A percentile compares a stretch with the other conserved stretches of the same genome.
Conservation (phyloP, 148 eudicot genomes). For the Polygonum maritimum region DNA sequence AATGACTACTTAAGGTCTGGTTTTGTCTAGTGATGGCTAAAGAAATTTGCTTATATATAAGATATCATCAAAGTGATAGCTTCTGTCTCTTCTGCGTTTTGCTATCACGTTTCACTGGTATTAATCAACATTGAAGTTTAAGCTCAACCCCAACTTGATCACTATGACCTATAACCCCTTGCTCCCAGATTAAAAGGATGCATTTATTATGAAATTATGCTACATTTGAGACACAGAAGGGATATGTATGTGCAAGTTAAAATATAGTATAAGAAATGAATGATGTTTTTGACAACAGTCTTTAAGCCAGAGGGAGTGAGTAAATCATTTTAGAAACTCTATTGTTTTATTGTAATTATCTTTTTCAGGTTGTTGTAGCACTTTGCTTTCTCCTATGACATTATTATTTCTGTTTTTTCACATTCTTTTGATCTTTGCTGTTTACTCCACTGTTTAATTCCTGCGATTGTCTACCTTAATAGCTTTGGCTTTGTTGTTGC, state of each 20-base stretch:
- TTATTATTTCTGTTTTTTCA: neutral
- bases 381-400: neutral
- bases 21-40: neutral
- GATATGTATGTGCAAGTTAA: neutral
- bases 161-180: neutral
- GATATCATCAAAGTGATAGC: neutral
- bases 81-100: neutral
- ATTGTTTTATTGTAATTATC: neutral
- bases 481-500: neutral
- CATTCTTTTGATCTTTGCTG: neutral
- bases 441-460: neutral
- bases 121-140: neutral
- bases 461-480: neutral
- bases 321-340: neutral
- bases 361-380: neutral
- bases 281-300: neutral
- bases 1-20: neutral
- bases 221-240: neutral
- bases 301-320: neutral
- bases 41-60: neutral
- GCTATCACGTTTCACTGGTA: neutral
- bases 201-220: neutral
- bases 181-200: neutral
- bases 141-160: neutral
- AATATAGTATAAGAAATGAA: neutral